phyloP scores from a whole-genome alignment of 495 filamentous ascomycete genomes.

The Aspergillus carlsbadensis region DNA sequence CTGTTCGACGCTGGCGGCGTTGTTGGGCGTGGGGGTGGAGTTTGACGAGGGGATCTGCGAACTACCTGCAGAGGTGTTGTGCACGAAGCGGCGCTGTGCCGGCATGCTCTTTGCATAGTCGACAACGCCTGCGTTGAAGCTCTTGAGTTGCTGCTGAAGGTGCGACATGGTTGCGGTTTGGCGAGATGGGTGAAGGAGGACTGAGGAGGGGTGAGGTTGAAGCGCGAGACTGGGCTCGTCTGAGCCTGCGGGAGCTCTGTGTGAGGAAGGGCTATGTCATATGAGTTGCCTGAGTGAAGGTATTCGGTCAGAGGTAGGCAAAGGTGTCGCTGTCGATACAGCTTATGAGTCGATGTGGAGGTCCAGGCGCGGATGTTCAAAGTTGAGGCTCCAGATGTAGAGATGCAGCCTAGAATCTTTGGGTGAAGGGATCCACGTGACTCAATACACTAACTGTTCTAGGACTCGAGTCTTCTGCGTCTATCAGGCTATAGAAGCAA shows the following conservation, averaged over 20 bases:
- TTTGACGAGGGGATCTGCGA: conserved; percentile 41
- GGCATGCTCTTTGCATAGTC: conserved; percentile 44
- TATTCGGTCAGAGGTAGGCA: neutral
- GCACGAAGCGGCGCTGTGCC: conserved; percentile 41
- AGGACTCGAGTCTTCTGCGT: neutral
- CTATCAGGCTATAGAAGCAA: neutral
- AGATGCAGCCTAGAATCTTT: neutral
- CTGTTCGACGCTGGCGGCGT: conserved; percentile 1
- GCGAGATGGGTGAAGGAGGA: neutral
- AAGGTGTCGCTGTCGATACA: neutral
- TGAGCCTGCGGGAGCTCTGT: conserved; percentile 16
- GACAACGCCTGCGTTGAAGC: conserved; percentile 46
- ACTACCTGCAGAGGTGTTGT: conserved; percentile 33
- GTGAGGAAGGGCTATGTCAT: conserved; percentile 6
- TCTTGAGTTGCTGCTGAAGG: conserved; percentile 48
- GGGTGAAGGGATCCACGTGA: neutral
- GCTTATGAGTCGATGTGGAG: neutral
- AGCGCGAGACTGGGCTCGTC: conserved; percentile 13
- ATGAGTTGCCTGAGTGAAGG: conserved; percentile 3
- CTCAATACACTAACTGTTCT: neutral
- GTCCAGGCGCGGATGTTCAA: too few species aligned
- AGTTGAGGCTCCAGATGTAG: neutral
- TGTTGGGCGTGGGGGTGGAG: conserved; percentile 36
- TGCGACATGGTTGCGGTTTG: conserved; percentile 39
- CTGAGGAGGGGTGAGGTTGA: neutral